phyloP scores from a whole-genome alignment of 257 asterid species.

The Parsonsia alboflavescens region DNA sequence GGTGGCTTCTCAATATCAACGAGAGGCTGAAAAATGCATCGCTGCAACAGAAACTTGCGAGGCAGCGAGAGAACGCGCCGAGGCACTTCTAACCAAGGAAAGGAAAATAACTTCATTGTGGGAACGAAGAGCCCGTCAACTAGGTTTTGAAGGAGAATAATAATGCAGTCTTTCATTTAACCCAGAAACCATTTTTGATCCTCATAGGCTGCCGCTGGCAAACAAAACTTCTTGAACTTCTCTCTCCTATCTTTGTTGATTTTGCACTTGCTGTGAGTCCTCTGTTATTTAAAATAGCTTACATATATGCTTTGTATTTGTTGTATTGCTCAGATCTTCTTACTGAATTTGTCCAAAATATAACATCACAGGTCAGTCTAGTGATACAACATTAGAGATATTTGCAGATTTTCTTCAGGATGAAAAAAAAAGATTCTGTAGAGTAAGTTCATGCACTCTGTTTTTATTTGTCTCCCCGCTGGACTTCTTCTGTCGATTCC shows the following conservation, averaged over 20 bases:
- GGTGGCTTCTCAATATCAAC: conserved; percentile 73
- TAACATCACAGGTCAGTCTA: neutral
- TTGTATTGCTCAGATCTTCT: neutral
- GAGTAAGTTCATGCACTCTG: neutral
- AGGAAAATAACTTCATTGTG: conserved; percentile 62
- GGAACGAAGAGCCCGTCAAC: conserved; percentile 82
- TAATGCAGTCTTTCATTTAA: neutral
- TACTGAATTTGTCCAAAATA: neutral
- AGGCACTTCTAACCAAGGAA: conserved; percentile 61
- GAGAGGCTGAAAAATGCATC: conserved; percentile 86
- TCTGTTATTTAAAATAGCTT: neutral
- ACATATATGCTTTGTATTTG: neutral
- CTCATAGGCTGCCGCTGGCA: neutral
- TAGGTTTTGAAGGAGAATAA: conserved; percentile 76
- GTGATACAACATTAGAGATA: neutral
- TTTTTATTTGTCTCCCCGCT: too few species aligned
- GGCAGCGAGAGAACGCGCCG: conserved; percentile 76
- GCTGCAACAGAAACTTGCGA: conserved; percentile 91
- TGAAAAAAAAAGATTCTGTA: neutral
- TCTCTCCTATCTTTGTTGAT: neutral
- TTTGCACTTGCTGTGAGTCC: neutral
- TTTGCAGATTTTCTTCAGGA: neutral
- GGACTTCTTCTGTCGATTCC: neutral
- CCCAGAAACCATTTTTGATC: neutral
- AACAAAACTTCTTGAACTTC: neutral